These are phyloP conservation scores for Botrytis medusae DNA, from an alignment of 2,329 filamentous ascomycete species.

Conservation along the genomic window DNA sequence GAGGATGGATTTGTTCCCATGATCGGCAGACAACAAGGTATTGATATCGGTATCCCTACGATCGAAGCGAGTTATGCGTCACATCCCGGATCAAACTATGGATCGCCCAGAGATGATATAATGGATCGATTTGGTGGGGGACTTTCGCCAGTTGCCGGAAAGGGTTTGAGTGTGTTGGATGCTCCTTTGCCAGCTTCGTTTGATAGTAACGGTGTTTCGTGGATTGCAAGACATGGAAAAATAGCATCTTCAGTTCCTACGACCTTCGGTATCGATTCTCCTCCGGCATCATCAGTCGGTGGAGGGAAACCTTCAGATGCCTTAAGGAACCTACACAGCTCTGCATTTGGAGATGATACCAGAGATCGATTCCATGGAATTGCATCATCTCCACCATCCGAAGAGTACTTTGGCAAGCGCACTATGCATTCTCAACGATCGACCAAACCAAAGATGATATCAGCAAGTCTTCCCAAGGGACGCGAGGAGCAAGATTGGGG, in stretches of 20 bases:
- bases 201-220: slow-evolving; percentile 92
- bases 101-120: slow-evolving; percentile 74
- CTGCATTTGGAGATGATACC: slow-evolving; percentile 60
- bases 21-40: slow-evolving; percentile 46
- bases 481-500: slow-evolving; percentile 64
- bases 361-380: slow-evolving; percentile 61
- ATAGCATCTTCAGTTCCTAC: slow-evolving; percentile 91
- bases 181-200: slow-evolving; percentile 92
- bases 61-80: slow-evolving; percentile 57
- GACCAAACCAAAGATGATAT: slow-evolving; percentile 65
- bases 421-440: slow-evolving; percentile 68
- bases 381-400: slow-evolving; percentile 48
- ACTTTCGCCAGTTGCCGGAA: slow-evolving; percentile 72
- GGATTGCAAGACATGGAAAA: slow-evolving; percentile 83
- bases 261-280: slow-evolving; percentile 85
- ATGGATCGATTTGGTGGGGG: slow-evolving; percentile 62
- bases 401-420: slow-evolving; percentile 68
- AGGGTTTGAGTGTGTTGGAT: slow-evolving; percentile 83
- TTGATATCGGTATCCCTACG: slow-evolving; percentile 48
- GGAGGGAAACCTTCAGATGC: slow-evolving; percentile 63
- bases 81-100: slow-evolving; percentile 63
- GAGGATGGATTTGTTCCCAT: slow-evolving; percentile 53
- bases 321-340: slow-evolving; percentile 64
- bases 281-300: slow-evolving; percentile 68
- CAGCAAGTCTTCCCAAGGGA: slow-evolving; percentile 67